Conservation (phyloP, 1,284 basidiomycete species). For the Apiotrichum akiyoshidainum region DNA sequence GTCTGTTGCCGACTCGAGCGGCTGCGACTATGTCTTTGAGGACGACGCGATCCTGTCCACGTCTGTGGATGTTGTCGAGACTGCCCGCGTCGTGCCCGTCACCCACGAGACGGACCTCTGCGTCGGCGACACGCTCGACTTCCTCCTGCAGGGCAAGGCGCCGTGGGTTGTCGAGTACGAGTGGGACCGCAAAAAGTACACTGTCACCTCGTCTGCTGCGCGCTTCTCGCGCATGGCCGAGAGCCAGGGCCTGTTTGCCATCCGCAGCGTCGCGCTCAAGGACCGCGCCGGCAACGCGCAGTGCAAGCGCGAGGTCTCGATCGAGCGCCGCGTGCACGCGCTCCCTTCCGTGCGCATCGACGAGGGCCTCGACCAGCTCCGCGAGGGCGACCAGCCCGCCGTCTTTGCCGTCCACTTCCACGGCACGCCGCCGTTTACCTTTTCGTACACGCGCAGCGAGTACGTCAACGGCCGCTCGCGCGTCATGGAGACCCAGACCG, state of each 20-base stretch:
- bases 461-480: slow-evolving; percentile 47
- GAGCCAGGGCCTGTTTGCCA: slow-evolving; percentile 72
- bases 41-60: slow-evolving; percentile 58
- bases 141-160: slow-evolving; percentile 89
- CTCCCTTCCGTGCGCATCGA: slow-evolving; percentile 84
- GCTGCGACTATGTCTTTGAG: slow-evolving; percentile 70
- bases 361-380: slow-evolving; percentile 82
- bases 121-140: slow-evolving; percentile 84
- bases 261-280: slow-evolving; percentile 84
- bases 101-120: slow-evolving; percentile 77
- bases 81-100: slow-evolving; percentile 83
- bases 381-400: slow-evolving; percentile 90
- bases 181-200: slow-evolving; percentile 70
- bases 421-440: slow-evolving; percentile 91
- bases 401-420: slow-evolving; percentile 76
- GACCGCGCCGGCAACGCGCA: slow-evolving; percentile 58
- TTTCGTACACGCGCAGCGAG: slow-evolving; percentile 77
- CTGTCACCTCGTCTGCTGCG: slow-evolving; percentile 70
- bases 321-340: slow-evolving; percentile 73
- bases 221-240: slow-evolving; percentile 81
- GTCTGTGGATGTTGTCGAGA: slow-evolving; percentile 87
- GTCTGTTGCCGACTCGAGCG: slow-evolving; percentile 69
- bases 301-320: slow-evolving; percentile 75
- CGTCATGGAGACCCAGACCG: slow-evolving; percentile 75
- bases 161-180: slow-evolving; percentile 92